Evolutionary conservation across 176 grass and related monocot genomes (phyloP).

Genomic region (Aegilops speltoides): DNA sequence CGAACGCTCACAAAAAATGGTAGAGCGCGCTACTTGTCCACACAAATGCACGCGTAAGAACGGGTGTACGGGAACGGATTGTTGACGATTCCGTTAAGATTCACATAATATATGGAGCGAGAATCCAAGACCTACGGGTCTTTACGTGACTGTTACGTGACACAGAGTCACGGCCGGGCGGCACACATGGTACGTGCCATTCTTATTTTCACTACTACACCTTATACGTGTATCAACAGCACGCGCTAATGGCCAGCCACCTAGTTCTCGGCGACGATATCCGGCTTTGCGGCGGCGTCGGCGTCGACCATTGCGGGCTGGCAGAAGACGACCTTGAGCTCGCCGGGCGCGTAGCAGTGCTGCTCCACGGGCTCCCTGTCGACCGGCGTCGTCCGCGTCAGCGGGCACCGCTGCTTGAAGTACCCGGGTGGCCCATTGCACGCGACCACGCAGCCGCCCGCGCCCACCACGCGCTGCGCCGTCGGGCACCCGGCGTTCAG

Average conservation of each 20-base stretch:
- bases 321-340: constrained; percentile 61
- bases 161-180: not conserved
- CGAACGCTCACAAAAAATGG: too few relatives aligned
- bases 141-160: too few relatives aligned
- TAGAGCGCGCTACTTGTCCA: too few relatives aligned
- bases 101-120: too few relatives aligned
- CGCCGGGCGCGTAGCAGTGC: constrained; percentile 27
- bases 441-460: not conserved
- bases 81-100: too few relatives aligned
- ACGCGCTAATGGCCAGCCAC: not conserved
- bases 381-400: constrained; percentile 12
- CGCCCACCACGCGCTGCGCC: not conserved
- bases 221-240: not conserved
- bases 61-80: too few relatives aligned
- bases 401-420: constrained; percentile 41
- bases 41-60: too few relatives aligned
- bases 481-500: constrained; percentile 4
- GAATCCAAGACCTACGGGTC: too few relatives aligned
- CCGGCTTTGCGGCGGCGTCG: not conserved
- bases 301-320: constrained; percentile 29
- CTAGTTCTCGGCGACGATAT: constrained; percentile 14
- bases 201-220: not conserved
- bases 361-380: constrained; percentile 46
- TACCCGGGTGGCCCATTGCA: not conserved
- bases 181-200: not conserved